Percentiles rank a stretch among this genome's conserved stretches.
These are phyloP conservation scores for Phytophthora brassicae DNA, from an alignment of 352 stramenopile genomes.

Conservation along the genomic window DNA sequence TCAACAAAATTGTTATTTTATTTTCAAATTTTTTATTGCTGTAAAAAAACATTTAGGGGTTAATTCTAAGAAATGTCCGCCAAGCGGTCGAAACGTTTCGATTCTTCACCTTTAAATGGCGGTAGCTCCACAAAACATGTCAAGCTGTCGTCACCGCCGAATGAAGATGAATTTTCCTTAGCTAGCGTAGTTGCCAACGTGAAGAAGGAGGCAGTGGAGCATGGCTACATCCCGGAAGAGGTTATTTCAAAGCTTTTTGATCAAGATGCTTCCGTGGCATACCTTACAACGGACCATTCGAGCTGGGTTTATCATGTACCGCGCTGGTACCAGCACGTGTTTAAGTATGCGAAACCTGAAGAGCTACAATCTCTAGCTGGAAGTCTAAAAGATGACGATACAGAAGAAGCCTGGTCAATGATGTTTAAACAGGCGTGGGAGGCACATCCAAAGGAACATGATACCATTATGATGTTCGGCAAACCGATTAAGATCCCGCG, in stretches of 20 bases:
- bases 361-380: constrained; percentile 12
- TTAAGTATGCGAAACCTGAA: constrained; percentile 22
- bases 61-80: constrained; percentile 13
- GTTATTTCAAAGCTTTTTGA: constrained; percentile 32
- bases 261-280: constrained; percentile 26
- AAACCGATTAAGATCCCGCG: constrained; percentile 58
- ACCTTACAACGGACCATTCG: constrained; percentile 33
- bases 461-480: constrained; percentile 75
- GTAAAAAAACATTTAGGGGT: too few relatives aligned
- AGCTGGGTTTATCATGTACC: constrained; percentile 71
- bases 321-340: constrained; percentile 51
- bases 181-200: constrained; percentile 17
- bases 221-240: constrained; percentile 15
- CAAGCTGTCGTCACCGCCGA: constrained; percentile 1
- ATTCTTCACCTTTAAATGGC: neutral
- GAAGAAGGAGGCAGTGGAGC: constrained; percentile 21
- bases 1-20: too few relatives aligned
- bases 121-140: constrained; percentile 15
- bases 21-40: too few relatives aligned
- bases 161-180: constrained; percentile 32
- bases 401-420: constrained; percentile 11
- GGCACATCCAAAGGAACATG: constrained; percentile 53
- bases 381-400: neutral
- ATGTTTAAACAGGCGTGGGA: constrained; percentile 57
- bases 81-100: constrained; percentile 17